phyloP scores from a whole-genome alignment of 2,329 filamentous ascomycete genomes.

The Claviceps citrina region DNA sequence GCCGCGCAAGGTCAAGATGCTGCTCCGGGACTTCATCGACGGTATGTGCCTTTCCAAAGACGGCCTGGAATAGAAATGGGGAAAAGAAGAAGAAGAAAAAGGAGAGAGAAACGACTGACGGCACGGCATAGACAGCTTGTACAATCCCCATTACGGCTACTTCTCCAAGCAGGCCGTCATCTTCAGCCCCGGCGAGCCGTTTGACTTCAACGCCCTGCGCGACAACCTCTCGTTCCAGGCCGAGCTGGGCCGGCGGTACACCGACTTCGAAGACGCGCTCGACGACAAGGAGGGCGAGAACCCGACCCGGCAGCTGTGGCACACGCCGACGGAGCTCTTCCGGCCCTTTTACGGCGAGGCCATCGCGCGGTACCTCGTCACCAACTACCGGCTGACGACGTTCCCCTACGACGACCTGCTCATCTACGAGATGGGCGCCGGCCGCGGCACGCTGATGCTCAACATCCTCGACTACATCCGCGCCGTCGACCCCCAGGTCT shows the following conservation, averaged over 20 bases:
- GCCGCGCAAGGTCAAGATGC: slow-evolving; percentile 84
- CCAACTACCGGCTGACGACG: slow-evolving; percentile 86
- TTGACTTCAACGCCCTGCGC: slow-evolving; percentile 65
- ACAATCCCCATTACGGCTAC: slow-evolving; percentile 90
- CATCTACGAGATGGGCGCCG: slow-evolving; percentile 97
- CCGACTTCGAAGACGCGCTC: slow-evolving; percentile 75
- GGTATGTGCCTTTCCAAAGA: too few species aligned
- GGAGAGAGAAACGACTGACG: background rate
- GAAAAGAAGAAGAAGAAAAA: background rate
- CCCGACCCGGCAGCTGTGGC: slow-evolving; percentile 81
- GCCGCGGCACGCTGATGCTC: slow-evolving; percentile 92
- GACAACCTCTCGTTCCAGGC: slow-evolving; percentile 78
- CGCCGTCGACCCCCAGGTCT: slow-evolving; percentile 75
- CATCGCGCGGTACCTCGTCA: slow-evolving; percentile 86
- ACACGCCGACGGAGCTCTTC: slow-evolving; percentile 95
- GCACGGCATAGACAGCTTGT: slow-evolving; percentile 57
- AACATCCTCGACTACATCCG: slow-evolving; percentile 97
- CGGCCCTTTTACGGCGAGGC: slow-evolving; percentile 93
- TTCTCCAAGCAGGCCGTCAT: slow-evolving; percentile 95
- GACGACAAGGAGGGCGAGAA: slow-evolving; percentile 53
- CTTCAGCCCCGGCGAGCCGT: slow-evolving; percentile 82
- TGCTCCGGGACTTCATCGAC: slow-evolving; percentile 94
- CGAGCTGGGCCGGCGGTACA: slow-evolving; percentile 64
- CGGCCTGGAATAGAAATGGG: too few species aligned
- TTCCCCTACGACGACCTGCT: slow-evolving; percentile 95